Percentiles rank a stretch among this genome's conserved stretches.
These are phyloP conservation scores for Monosporozyma aerobia DNA, from an alignment of 805 yeast species.

Conservation along the genomic window DNA sequence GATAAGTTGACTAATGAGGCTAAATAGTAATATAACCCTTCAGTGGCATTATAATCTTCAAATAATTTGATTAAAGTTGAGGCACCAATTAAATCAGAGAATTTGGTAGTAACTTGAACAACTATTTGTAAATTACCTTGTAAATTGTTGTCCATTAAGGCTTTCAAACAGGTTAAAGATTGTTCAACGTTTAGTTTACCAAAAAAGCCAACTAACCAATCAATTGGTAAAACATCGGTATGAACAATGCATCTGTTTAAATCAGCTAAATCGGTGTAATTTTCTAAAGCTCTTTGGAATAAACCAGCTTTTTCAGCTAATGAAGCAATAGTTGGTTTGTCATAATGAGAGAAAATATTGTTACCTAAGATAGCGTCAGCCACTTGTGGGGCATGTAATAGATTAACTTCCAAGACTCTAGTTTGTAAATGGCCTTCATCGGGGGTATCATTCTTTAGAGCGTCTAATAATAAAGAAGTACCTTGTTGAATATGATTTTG, in stretches of 20 bases:
- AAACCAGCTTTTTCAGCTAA: slow-evolving; percentile 95
- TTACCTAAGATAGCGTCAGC: slow-evolving; percentile 98
- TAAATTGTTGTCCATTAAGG: slow-evolving; percentile 68
- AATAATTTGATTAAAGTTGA: slow-evolving; percentile 76
- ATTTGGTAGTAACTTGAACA: slow-evolving; percentile 94
- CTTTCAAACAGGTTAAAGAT: slow-evolving; percentile 76
- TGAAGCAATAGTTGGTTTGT: slow-evolving; percentile 83
- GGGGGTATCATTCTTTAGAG: slow-evolving; percentile 86
- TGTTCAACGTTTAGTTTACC: slow-evolving; percentile 94
- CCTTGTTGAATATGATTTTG: slow-evolving; percentile 96
- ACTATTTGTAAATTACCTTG: slow-evolving; percentile 87
- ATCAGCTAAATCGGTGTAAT: slow-evolving; percentile 88
- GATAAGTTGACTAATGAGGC: slow-evolving; percentile 89
- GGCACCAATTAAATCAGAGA: slow-evolving; percentile 88
- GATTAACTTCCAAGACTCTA: slow-evolving; percentile 81
- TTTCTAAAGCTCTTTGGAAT: slow-evolving; percentile 91
- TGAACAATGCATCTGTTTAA: slow-evolving; percentile 91
- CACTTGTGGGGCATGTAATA: slow-evolving; percentile 96
- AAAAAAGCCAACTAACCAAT: slow-evolving; percentile 88
- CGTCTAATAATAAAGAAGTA: slow-evolving; percentile 92
- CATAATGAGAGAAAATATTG: slow-evolving; percentile 91
- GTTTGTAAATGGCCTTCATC: slow-evolving; percentile 96
- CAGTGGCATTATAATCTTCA: slow-evolving; percentile 86
- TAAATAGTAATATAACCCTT: slow-evolving; percentile 90
- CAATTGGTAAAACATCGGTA: slow-evolving; percentile 75